phyloP scores from a whole-genome alignment of 2,329 filamentous ascomycete species.

The Sordariomycetes sp. region DNA sequence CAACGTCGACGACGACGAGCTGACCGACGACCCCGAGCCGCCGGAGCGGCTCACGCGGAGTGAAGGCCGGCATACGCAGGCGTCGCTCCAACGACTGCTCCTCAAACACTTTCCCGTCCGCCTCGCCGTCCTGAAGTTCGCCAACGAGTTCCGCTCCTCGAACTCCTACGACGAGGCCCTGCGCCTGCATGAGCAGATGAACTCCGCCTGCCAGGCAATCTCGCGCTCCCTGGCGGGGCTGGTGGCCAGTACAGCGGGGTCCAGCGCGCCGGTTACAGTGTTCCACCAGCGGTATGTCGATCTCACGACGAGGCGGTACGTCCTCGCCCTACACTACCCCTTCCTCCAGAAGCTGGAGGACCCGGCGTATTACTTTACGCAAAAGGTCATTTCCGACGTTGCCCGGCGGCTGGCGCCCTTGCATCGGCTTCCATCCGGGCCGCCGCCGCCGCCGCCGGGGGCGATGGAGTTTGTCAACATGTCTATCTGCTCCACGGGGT shows the following conservation, averaged over 20 bases:
- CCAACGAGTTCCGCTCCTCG: slow-evolving; percentile 25
- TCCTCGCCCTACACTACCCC: slow-evolving; percentile 41
- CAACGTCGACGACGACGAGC: slow-evolving; percentile 36
- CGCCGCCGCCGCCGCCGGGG: slow-evolving; percentile 6
- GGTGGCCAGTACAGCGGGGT: neutral
- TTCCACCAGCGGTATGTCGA: slow-evolving; percentile 33
- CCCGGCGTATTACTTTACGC: slow-evolving; percentile 34
- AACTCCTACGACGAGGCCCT: slow-evolving; percentile 28
- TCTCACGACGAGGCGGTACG: slow-evolving; percentile 37
- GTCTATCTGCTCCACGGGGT: slow-evolving; percentile 20
- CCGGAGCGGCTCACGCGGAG: neutral
- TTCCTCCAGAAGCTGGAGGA: slow-evolving; percentile 29
- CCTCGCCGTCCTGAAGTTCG: slow-evolving; percentile 23
- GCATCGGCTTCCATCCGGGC: neutral
- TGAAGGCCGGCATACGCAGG: slow-evolving; percentile 20
- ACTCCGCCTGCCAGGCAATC: slow-evolving; percentile 25
- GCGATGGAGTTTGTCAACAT: slow-evolving; percentile 22
- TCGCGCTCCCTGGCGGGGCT: slow-evolving; percentile 17
- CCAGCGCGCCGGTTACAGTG: slow-evolving; percentile 8
- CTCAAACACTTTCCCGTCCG: slow-evolving; percentile 28
- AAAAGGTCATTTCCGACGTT: slow-evolving; percentile 32
- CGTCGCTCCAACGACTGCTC: slow-evolving; percentile 25
- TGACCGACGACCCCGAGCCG: slow-evolving; percentile 10
- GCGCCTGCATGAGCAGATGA: slow-evolving; percentile 25
- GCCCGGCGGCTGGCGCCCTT: slow-evolving; percentile 31